A percentile compares a stretch with the other conserved stretches of the same genome.
These are phyloP conservation scores for Zopfia rhizophila DNA, from an alignment of 2,329 filamentous ascomycete species.

Conservation along the genomic window DNA sequence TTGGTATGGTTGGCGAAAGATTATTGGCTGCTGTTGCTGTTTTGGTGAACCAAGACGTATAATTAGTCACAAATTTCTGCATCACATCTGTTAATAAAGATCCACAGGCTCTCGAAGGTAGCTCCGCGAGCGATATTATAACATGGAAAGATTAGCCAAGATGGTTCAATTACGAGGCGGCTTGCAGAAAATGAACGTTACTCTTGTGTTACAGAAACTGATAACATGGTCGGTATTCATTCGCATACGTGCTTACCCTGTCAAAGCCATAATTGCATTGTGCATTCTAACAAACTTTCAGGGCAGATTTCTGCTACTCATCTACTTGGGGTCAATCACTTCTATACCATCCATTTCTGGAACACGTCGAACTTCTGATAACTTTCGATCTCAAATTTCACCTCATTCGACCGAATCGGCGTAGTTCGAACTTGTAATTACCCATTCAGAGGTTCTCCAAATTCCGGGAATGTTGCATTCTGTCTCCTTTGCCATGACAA, in stretches of 20 bases:
- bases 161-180: conserved; percentile 8
- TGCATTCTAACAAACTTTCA: not conserved
- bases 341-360: no score
- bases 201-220: conserved; percentile 2
- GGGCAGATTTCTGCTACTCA: conserved; percentile 9
- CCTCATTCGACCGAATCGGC: no score
- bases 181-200: conserved; percentile 1
- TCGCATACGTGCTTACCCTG: no score
- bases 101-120: no score
- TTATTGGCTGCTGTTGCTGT: conserved; percentile 4
- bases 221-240: conserved; percentile 4
- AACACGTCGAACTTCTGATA: no score
- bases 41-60: conserved; percentile 11
- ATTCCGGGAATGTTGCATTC: not conserved
- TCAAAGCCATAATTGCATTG: not conserved
- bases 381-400: no score
- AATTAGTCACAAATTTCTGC: no score
- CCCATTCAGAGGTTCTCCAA: not conserved
- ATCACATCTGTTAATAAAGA: no score
- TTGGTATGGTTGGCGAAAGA: not conserved
- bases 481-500: not conserved
- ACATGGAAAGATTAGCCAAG: conserved; percentile 3
- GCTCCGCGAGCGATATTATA: no score
- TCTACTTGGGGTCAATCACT: conserved; percentile 9
- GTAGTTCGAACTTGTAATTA: no score